phyloP scores from a whole-genome alignment of 2,329 filamentous ascomycete genomes.

The Sporothrix schenckii region DNA sequence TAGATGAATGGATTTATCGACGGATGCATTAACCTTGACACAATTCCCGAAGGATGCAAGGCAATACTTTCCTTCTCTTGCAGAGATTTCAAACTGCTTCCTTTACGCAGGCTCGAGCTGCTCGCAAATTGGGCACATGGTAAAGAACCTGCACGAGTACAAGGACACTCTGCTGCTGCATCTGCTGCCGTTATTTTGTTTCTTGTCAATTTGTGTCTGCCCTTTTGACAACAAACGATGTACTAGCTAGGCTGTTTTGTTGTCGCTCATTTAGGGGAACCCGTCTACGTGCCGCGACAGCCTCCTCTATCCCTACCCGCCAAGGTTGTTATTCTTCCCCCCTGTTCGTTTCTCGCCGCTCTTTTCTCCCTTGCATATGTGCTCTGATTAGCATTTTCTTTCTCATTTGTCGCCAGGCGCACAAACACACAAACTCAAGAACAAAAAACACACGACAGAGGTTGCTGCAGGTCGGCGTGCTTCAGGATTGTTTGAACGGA shows the following conservation, averaged over 20 bases:
- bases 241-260: not conserved
- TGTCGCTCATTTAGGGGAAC: not conserved
- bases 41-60: no score
- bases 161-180: not conserved
- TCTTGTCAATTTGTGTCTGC: not conserved
- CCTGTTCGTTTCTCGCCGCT: not conserved
- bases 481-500: no score
- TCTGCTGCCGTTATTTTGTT: not conserved
- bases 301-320: not conserved
- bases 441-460: not conserved
- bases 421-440: not conserved
- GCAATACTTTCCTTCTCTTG: no score
- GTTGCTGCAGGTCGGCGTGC: no score
- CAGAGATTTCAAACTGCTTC: no score
- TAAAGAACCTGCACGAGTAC: not conserved
- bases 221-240: not conserved
- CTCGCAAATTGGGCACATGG: not conserved
- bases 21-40: no score
- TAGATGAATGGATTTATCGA: no score
- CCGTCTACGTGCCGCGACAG: not conserved
- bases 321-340: not conserved
- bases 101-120: not conserved
- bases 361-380: constrained; percentile 1
- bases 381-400: constrained; percentile 2
- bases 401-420: not conserved